Percentiles rank a stretch among this genome's conserved stretches.
Conservation (phyloP, 495 filamentous ascomycete genomes). For the Rusavskia elegans region DNA sequence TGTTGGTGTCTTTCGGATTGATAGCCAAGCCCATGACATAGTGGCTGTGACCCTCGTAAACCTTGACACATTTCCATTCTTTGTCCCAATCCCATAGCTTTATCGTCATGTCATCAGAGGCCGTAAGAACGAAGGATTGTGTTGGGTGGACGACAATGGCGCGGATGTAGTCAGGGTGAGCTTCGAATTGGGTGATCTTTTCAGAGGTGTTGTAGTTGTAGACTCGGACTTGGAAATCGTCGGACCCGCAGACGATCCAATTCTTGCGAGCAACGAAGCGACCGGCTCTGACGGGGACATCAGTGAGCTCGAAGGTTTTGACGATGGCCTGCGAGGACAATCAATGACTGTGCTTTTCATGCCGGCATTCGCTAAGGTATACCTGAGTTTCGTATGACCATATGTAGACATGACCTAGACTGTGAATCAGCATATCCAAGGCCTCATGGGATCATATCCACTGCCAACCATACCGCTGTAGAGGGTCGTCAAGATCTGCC, state of each 20-base stretch:
- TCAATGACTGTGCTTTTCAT: not conserved
- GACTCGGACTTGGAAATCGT: slow-evolving; percentile 93
- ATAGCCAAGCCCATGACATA: slow-evolving; percentile 99
- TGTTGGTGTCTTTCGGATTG: slow-evolving; percentile 98
- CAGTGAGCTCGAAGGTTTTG: slow-evolving; percentile 98
- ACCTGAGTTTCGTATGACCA: slow-evolving; percentile 97
- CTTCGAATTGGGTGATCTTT: slow-evolving; percentile 96
- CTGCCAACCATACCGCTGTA: slow-evolving; percentile 59
- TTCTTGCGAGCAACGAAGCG: slow-evolving; percentile 97
- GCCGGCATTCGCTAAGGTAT: slow-evolving; percentile 7
- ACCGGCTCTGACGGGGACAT: slow-evolving; percentile 93
- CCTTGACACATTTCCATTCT: slow-evolving; percentile 92
- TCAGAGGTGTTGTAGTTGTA: slow-evolving; percentile 99
- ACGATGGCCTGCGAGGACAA: slow-evolving; percentile 51
- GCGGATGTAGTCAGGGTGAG: slow-evolving; percentile 96
- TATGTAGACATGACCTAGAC: slow-evolving; percentile 84
- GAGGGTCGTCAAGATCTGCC: slow-evolving; percentile 74
- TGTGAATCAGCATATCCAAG: not conserved
- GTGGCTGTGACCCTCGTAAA: slow-evolving; percentile 96
- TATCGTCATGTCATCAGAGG: slow-evolving; percentile 98
- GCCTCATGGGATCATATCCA: slow-evolving; percentile 1
- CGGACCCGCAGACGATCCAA: slow-evolving; percentile 96
- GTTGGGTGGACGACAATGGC: slow-evolving; percentile 95
- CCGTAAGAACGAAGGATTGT: slow-evolving; percentile 89
- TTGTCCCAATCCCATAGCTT: slow-evolving; percentile 99